Evolutionary conservation across 805 yeast genomes (phyloP).

Genomic region (Candida sanyiensis): DNA sequence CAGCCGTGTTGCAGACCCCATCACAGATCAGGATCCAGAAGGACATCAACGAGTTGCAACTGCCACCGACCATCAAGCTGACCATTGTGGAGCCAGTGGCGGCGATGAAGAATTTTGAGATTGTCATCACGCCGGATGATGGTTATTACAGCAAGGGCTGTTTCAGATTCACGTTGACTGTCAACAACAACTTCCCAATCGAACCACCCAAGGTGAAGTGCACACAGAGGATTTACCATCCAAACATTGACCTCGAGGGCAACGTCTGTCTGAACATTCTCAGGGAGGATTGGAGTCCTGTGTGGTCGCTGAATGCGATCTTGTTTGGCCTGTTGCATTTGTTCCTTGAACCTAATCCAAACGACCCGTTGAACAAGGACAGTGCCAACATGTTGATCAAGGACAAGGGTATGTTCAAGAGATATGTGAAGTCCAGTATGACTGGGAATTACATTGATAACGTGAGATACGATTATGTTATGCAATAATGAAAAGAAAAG

Average conservation of each 20-base stretch:
- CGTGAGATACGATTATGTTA: constrained; percentile 60
- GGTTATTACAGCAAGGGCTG: constrained; percentile 67
- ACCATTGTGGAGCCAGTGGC: constrained; percentile 40
- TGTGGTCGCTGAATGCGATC: constrained; percentile 71
- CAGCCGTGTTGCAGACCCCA: constrained; percentile 30
- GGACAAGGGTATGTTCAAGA: constrained; percentile 44
- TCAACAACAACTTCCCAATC: constrained; percentile 77
- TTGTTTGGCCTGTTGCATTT: constrained; percentile 80
- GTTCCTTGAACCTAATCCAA: constrained; percentile 85
- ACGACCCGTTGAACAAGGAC: constrained; percentile 88
- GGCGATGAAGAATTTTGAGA: constrained; percentile 51
- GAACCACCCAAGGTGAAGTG: constrained; percentile 87
- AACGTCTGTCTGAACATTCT: constrained; percentile 87
- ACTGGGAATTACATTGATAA: constrained; percentile 60
- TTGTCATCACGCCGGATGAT: constrained; percentile 57
- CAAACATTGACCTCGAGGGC: constrained; percentile 86
- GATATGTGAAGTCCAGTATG: constrained; percentile 60
- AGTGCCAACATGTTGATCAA: constrained; percentile 60
- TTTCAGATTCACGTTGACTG: constrained; percentile 62
- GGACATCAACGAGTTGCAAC: constrained; percentile 63
- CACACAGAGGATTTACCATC: constrained; percentile 74
- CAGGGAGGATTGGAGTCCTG: constrained; percentile 96
- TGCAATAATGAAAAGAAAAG: background rate
- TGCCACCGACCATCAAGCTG: constrained; percentile 52
- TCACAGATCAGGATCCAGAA: constrained; percentile 75